Conservation (phyloP, 441 rosid genomes). For the Pelargonium cotyledonis region DNA sequence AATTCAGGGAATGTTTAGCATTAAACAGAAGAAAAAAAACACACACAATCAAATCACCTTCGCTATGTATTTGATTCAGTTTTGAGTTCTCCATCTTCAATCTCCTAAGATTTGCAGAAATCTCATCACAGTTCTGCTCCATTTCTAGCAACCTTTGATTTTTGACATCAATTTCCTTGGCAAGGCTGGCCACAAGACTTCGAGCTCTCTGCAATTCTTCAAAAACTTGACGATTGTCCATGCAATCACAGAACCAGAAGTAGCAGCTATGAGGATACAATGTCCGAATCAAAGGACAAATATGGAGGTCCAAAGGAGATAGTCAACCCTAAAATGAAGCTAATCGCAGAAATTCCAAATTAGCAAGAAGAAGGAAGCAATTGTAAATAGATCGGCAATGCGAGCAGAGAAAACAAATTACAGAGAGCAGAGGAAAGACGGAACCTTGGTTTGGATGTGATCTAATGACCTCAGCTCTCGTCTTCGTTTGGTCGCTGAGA, state of each 20-base stretch:
- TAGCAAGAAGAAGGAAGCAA: neutral
- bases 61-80: neutral
- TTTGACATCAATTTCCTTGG: slow-evolving; percentile 1
- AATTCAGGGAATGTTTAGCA: no score
- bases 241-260: neutral
- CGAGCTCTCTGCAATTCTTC: neutral
- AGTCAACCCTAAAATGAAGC: neutral
- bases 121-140: neutral
- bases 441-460: no score
- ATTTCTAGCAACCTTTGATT: neutral
- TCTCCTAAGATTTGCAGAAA: neutral
- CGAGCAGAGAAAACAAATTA: no score
- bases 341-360: neutral
- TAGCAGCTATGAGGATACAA: neutral
- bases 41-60: neutral
- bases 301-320: neutral
- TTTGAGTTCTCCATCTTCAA: neutral
- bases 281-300: neutral
- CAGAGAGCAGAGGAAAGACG: no score
- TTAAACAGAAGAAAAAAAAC: no score
- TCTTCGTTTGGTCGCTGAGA: no score
- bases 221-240: neutral
- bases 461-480: no score
- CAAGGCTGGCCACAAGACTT: neutral
- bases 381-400: no score